Evolutionary conservation across 208 protist species (phyloP).

Genomic region (Leishmania arabica): DNA sequence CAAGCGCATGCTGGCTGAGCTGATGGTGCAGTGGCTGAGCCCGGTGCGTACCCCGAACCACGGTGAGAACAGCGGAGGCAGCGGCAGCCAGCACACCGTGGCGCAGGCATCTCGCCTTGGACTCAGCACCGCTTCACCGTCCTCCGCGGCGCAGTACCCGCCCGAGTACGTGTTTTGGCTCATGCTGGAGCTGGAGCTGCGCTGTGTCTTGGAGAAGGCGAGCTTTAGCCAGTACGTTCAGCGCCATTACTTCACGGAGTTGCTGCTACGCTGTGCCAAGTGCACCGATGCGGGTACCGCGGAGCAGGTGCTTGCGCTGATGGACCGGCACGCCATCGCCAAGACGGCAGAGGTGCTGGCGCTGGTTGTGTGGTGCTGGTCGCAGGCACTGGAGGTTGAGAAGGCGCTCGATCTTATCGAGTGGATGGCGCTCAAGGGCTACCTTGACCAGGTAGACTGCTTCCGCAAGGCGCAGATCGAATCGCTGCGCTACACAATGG

Average conservation of each 20-base stretch:
- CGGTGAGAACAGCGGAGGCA: slow-evolving; percentile 8
- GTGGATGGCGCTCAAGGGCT: slow-evolving; percentile 78
- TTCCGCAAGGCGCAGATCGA: slow-evolving; percentile 72
- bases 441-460: slow-evolving; percentile 74
- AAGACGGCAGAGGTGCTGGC: slow-evolving; percentile 79
- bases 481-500: slow-evolving; percentile 73
- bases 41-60: background rate
- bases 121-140: slow-evolving; percentile 9
- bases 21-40: slow-evolving; percentile 64
- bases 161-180: slow-evolving; percentile 84
- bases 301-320: slow-evolving; percentile 71
- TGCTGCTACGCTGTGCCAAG: slow-evolving; percentile 81
- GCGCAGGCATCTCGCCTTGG: slow-evolving; percentile 8
- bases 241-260: slow-evolving; percentile 68
- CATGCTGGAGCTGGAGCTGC: slow-evolving; percentile 82
- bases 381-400: slow-evolving; percentile 64
- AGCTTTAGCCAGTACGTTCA: slow-evolving; percentile 79
- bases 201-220: slow-evolving; percentile 77
- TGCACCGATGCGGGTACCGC: slow-evolving; percentile 69
- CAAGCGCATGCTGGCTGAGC: slow-evolving; percentile 64
- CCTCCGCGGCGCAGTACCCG: slow-evolving; percentile 36
- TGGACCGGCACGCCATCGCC: slow-evolving; percentile 81
- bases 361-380: slow-evolving; percentile 77
- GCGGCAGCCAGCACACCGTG: background rate
- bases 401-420: slow-evolving; percentile 79